Evolutionary conservation across 768 basidiomycete species (phyloP).

Genomic region (Mycena venus): DNA sequence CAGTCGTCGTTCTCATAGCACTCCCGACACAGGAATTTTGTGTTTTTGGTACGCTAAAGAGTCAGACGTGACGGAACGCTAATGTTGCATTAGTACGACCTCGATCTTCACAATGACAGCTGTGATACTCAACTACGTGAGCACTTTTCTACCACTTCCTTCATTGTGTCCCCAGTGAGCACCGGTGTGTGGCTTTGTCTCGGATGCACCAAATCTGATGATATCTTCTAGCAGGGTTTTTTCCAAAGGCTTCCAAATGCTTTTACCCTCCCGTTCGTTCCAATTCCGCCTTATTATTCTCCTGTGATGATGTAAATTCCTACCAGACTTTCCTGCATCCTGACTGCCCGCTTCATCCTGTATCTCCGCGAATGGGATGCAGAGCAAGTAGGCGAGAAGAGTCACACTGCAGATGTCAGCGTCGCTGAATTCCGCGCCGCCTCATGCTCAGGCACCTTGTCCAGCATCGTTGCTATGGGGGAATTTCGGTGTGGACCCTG

Average conservation of each 20-base stretch:
- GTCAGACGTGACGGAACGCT: too few species aligned
- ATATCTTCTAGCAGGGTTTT: constrained; percentile 11
- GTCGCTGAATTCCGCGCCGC: constrained; percentile 1
- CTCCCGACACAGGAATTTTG: too few species aligned
- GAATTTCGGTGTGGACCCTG: constrained; percentile 15
- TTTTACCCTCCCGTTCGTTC: constrained; percentile 19
- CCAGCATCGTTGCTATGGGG: not conserved
- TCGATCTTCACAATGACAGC: constrained; percentile 19
- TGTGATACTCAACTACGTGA: constrained; percentile 19
- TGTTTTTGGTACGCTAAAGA: constrained; percentile 40
- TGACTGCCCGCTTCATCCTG: constrained; percentile 21
- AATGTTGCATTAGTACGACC: not conserved
- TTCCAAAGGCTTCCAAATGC: constrained; percentile 25
- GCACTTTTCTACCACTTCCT: not conserved
- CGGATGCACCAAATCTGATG: not conserved
- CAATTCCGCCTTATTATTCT: not conserved
- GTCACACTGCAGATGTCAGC: not conserved
- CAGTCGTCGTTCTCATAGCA: too few species aligned
- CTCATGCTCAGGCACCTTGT: not conserved
- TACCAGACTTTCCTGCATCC: constrained; percentile 14
- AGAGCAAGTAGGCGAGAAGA: not conserved
- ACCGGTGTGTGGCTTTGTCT: not conserved
- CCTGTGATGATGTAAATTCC: not conserved
- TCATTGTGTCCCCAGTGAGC: not conserved
- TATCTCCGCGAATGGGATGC: constrained; percentile 16